These are phyloP conservation scores for Asterionellopsis glacialis DNA, from an alignment of 108 stramenopile genomes.

Conservation along the genomic window DNA sequence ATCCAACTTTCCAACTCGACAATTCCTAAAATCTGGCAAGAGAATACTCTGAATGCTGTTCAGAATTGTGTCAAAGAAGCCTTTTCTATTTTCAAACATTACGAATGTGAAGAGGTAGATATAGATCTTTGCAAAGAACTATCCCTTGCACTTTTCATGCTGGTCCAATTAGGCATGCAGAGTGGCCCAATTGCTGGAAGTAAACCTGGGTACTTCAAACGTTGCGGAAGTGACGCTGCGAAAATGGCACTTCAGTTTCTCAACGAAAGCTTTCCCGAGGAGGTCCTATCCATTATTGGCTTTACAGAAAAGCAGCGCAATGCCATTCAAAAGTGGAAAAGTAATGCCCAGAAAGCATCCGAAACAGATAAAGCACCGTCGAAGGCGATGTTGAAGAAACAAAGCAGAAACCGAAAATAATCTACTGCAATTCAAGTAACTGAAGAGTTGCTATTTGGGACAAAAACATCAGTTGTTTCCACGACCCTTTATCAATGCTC, in stretches of 20 bases:
- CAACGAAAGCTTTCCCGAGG: conserved; percentile 25
- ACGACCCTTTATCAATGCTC: too few relatives aligned
- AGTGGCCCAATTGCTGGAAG: conserved; percentile 65
- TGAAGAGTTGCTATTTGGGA: too few relatives aligned
- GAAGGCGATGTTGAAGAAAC: conserved; percentile 40
- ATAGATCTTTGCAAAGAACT: conserved; percentile 11
- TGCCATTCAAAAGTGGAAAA: conserved; percentile 50
- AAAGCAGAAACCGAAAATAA: conserved; percentile 3
- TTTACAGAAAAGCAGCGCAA: conserved; percentile 63
- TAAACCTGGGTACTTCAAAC: conserved; percentile 82
- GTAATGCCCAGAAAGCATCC: conserved; percentile 52
- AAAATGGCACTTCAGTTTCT: conserved; percentile 47
- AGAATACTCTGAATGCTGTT: conserved; percentile 56
- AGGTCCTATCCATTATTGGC: conserved; percentile 2
- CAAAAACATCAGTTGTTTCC: too few relatives aligned
- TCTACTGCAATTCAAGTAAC: too few relatives aligned
- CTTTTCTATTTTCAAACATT: conserved; percentile 48
- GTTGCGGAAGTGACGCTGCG: conserved; percentile 71
- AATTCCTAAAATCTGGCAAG: conserved; percentile 32
- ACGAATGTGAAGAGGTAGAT: conserved; percentile 11
- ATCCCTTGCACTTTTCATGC: conserved; percentile 36
- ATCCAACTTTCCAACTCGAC: conserved; percentile 39
- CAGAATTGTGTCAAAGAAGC: conserved; percentile 65
- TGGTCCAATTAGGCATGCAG: conserved; percentile 69
- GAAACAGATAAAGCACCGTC: conserved; percentile 50